Base-by-base conservation (phyloP, 305 asterid genomes). In the Rubia tinctorum region DNA sequence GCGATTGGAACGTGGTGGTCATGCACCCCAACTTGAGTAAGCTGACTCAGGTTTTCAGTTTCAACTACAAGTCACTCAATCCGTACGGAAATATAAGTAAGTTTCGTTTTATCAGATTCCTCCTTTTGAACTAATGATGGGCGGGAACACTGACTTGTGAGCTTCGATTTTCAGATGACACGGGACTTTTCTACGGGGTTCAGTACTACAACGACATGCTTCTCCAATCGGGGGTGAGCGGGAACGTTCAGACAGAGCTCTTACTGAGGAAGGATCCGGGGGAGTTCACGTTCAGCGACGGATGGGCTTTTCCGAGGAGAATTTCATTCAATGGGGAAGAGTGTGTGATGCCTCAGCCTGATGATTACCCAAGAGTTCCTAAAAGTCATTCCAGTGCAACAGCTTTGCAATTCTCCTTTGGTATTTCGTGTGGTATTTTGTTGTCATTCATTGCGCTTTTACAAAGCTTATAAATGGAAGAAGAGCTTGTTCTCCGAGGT, bases 221-320 rank as follows among this genome's bases (percentile, higher is more conserved):
- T 45, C 83, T 90, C 44, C 92, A 85, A 56, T 82, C 86, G 14
- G 98, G 97, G 37, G 64, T 62, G 55, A 80, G 62, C 66, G 98
- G 98, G 40, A 86, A 88, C 81, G 97, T 89, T n/a, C 98, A 92
- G 80, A 79, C 97, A 20, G 98, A 92, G 77, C 78, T 92, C 77
- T 71, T 92, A 63, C 61, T 92, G 77, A 73, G 71, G 44, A 89
- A 90, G 82, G 92, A 84, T 49, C 68, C 72, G 0, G 87, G 78
- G 37, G 65, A 56, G 22, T 92, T 90, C 75, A 86, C 88, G 8
- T 90, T 90, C 62, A 81, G 77, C 40, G 85, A 83, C 69, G 97
- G 98, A 43, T 92, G 98, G 98, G 91, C 81, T 27, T 92, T 92
- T 82, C 98, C 98, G 0, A 77, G 91, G 71, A 90, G 84, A 85